Percentiles rank a stretch among this genome's conserved stretches.
These are phyloP conservation scores for Arthrobotrys iridis DNA, from an alignment of 2,329 filamentous ascomycete genomes.

Conservation along the genomic window DNA sequence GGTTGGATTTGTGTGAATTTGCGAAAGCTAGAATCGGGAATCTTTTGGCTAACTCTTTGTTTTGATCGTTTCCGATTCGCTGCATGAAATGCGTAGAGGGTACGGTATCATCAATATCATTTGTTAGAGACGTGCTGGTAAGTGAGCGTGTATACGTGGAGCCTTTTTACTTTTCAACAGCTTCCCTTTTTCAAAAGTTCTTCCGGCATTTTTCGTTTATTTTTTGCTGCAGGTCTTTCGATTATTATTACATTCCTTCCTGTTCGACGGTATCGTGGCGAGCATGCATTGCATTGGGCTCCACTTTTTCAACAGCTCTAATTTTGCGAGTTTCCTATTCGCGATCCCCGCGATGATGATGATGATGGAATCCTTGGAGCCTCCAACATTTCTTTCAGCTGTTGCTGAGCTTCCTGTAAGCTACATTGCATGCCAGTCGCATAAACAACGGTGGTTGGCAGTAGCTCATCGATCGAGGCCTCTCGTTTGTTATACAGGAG, in stretches of 20 bases:
- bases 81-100: slow-evolving; percentile 69
- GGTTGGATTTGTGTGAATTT: slow-evolving; percentile 61
- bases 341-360: slow-evolving; percentile 18
- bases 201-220: slow-evolving; percentile 4
- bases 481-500: background rate
- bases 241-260: slow-evolving; percentile 12
- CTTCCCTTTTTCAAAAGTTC: slow-evolving; percentile 2
- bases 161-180: slow-evolving; percentile 8
- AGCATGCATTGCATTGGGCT: slow-evolving; percentile 9
- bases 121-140: slow-evolving; percentile 84
- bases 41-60: slow-evolving; percentile 60
- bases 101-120: slow-evolving; percentile 83
- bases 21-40: slow-evolving; percentile 59
- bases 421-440: slow-evolving; percentile 13
- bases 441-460: slow-evolving; percentile 21
- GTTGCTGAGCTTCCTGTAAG: background rate
- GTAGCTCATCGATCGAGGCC: slow-evolving; percentile 11
- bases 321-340: slow-evolving; percentile 18
- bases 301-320: slow-evolving; percentile 5
- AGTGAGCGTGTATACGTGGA: slow-evolving; percentile 61
- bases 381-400: slow-evolving; percentile 8
- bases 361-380: slow-evolving; percentile 14
- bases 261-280: slow-evolving; percentile 21
- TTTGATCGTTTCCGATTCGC: slow-evolving; percentile 56
- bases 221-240: slow-evolving; percentile 12